Evolutionary conservation across 495 filamentous ascomycete species (phyloP), one percentile per base, ranked within the genome.

Genomic region (Penicillium samsonianum): DNA sequence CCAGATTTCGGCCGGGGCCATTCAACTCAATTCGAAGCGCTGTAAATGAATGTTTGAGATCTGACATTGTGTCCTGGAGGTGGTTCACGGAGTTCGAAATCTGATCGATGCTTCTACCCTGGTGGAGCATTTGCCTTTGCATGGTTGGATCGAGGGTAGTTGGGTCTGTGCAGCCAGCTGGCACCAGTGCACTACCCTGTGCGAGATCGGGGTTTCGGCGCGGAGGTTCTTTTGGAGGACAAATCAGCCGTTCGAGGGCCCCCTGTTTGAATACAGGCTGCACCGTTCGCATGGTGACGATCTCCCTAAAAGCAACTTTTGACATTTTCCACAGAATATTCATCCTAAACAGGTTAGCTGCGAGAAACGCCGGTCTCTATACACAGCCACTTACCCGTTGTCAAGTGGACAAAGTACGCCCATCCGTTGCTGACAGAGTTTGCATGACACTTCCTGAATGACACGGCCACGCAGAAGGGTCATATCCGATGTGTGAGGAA

Each of bases 311-410:
- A 0, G 77, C 71, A 2, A 79, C 67, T 48, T 77, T 78, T 14
- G 72, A 68, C 44, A 79, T 63, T 50, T 77, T 79, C 77, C 77
- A 79, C 26, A 79, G 68, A 7, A 78, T 65, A 50, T 76, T 77
- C 12, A 72, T 65, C 7, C 75, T 79, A 37, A 16, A 41, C 2
- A 5, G 31, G 41, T 70, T 55, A 71, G 58, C 31, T 20, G 2
- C 8, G 26, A 31, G 19, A 31, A 16, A 12, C 16, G 6, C 16
- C 11, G 5, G 16, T 31, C 16, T 19, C 16, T 14, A n/a, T 35
- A 19, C 30, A 57, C 41, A 8, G 40, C 20, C 43, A 71, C 73
- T 56, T 67, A 79, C 77, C 74, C 75, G 61, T 69, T 70, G 25
- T 78, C 74, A 25, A 78, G 59, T 2, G 52, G 62, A 35, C 71